Percentiles rank a stretch among this genome's conserved stretches.
phyloP scores from a whole-genome alignment of 805 yeast species.

The Candida tibetensis region DNA sequence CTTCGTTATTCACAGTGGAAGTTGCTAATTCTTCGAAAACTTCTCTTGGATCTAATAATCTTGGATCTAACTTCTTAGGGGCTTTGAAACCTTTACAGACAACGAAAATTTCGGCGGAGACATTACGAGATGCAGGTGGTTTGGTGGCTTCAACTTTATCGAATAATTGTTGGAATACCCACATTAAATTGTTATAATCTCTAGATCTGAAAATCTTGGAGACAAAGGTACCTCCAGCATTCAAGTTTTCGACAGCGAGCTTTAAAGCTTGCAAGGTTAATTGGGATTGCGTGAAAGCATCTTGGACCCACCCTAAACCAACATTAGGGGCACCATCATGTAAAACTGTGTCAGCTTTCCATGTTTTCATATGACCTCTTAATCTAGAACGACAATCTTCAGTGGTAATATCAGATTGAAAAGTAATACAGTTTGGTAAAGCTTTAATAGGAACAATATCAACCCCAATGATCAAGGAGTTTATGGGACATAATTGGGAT shows the following conservation, averaged over 20 bases:
- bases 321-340: constrained; percentile 99
- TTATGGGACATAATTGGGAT: constrained; percentile 84
- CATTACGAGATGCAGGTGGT: constrained; percentile 98
- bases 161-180: constrained; percentile 96
- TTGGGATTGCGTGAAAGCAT: constrained; percentile 97
- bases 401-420: constrained; percentile 96
- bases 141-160: constrained; percentile 98
- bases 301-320: constrained; percentile 99
- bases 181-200: constrained; percentile 93
- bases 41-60: constrained; percentile 84
- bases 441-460: constrained; percentile 97
- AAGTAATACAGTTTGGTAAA: constrained; percentile 90
- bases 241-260: constrained; percentile 89
- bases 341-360: constrained; percentile 97
- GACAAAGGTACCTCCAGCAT: constrained; percentile 91
- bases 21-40: constrained; percentile 86
- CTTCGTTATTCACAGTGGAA: constrained; percentile 73
- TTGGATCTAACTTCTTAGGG: constrained; percentile 91
- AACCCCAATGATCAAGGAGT: constrained; percentile 95
- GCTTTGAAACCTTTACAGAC: constrained; percentile 96
- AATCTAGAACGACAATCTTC: constrained; percentile 94
- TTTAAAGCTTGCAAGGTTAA: constrained; percentile 90
- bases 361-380: constrained; percentile 94
- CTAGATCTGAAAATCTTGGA: constrained; percentile 98
- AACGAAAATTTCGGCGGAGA: constrained; percentile 97